Evolutionary conservation across 2,329 filamentous ascomycete genomes (phyloP), one percentile per base, ranked within the genome.

Genomic region (Fusarium oligoseptatum): DNA sequence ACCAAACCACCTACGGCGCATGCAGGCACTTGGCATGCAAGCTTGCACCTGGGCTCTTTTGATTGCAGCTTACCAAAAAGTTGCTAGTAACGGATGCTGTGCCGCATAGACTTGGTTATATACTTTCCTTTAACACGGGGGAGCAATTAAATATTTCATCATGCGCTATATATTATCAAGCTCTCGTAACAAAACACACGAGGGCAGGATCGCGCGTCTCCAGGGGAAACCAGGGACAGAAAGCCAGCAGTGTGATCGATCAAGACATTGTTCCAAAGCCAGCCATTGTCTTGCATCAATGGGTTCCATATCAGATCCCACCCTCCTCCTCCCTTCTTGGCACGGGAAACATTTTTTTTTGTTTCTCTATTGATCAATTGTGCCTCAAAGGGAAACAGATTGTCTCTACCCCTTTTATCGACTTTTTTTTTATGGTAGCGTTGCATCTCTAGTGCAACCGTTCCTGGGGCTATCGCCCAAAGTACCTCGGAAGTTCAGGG

Each of bases 131-230:
- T 34, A 34, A 34, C 32, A 34, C 9, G 48, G 29, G 48, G 29
- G 48, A n/a, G 6, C 24, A 29, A 29, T 52, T 29, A n/a, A 27
- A 50, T 50, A 50, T 29, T 29, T 11, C 45, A 50, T 27, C 48
- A 29, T 52, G 24, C 24, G 17, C 48, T 52, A 52, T 52, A 52
- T 52, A 52, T 29, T 29, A 52, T 52, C 48, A 52, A 29, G 48
- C 48, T 52, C 17, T 29, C 48, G 11, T 52, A 67, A 73, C 17
- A 27, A 50, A 50, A 60, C 41, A 37, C 24, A 39, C 32, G n/a
- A 20, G 27, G 37, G 50, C 55, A 70, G 66, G 60, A 73, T 73
- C 70, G 69, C 70, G 69, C 39, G 73, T 76, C 60, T 67, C 71
- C 43, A 68, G 45, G 60, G 66, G 62, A 63, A 39, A 73, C 50